A percentile compares a stretch with the other conserved stretches of the same genome.
phyloP scores from a whole-genome alignment of 2,329 filamentous ascomycete species.

The Sordariomycetes sp. region DNA sequence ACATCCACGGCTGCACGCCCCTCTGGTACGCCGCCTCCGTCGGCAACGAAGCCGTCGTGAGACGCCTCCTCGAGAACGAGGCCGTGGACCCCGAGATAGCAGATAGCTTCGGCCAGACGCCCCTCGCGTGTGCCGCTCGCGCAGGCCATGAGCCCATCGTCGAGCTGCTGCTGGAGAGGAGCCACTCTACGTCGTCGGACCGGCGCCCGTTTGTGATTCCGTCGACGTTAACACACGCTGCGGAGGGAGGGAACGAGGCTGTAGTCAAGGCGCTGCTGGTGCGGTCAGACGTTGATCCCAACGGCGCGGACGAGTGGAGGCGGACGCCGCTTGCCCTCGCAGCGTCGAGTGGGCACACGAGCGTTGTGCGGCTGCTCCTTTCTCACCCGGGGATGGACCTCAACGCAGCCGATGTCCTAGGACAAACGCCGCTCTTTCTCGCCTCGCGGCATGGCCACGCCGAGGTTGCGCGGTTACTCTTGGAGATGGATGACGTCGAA shows the following conservation, averaged over 20 bases:
- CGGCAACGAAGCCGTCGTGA: constrained; percentile 8
- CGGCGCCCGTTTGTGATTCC: background rate
- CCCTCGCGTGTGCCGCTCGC: constrained; percentile 6
- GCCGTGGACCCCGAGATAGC: constrained; percentile 5
- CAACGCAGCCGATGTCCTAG: constrained; percentile 3
- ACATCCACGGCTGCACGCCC: constrained; percentile 7
- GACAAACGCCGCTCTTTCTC: constrained; percentile 6
- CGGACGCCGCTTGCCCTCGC: constrained; percentile 9
- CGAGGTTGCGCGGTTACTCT: background rate
- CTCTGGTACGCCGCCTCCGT: constrained; percentile 8
- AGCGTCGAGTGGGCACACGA: constrained; percentile 10
- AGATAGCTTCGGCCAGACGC: constrained; percentile 6
- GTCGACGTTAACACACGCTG: background rate
- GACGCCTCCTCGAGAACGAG: constrained; percentile 6
- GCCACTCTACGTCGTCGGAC: background rate
- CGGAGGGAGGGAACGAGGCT: constrained; percentile 1
- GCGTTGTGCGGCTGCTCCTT: constrained; percentile 9
- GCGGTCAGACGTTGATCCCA: background rate
- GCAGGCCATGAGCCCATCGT: constrained; percentile 4
- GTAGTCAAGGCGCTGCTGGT: background rate
- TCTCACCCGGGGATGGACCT: background rate
- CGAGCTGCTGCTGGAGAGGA: constrained; percentile 6
- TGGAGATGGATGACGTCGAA: background rate
- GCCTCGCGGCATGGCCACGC: constrained; percentile 1
- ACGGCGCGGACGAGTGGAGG: background rate